Percentiles rank a stretch among this genome's conserved stretches.
phyloP scores from a whole-genome alignment of 23 red algal species.

The Pyropia haitanensis region DNA sequence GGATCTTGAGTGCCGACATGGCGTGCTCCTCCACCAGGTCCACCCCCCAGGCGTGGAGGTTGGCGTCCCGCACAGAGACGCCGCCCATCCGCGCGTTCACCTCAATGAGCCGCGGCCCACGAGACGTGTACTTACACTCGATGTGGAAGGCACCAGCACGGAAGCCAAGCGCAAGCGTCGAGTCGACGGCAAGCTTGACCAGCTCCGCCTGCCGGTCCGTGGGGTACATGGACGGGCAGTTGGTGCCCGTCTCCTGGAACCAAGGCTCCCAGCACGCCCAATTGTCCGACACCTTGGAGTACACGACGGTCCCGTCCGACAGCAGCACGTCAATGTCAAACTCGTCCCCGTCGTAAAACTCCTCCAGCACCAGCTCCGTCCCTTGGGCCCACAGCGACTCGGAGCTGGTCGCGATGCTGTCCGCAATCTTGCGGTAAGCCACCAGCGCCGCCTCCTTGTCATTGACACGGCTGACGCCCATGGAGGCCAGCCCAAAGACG shows the following conservation, averaged over 20 bases:
- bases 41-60: conserved; percentile 83
- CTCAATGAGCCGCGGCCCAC: conserved; percentile 91
- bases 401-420: conserved; percentile 30
- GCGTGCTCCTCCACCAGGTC: conserved; percentile 95
- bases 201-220: conserved; percentile 59
- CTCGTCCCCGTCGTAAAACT: conserved; percentile 94
- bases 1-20: conserved; percentile 73
- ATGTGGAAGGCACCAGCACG: conserved; percentile 76
- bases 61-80: conserved; percentile 72
- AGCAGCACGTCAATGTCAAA: conserved; percentile 94
- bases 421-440: conserved; percentile 26
- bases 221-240: conserved; percentile 84
- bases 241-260: conserved; percentile 94
- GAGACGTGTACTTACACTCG: conserved; percentile 83
- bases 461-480: conserved; percentile 68
- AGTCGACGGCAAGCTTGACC: conserved; percentile 35
- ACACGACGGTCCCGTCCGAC: conserved; percentile 69
- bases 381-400: conserved; percentile 85
- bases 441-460: conserved; percentile 14
- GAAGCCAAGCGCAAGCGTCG: conserved; percentile 74
- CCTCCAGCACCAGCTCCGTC: conserved; percentile 82
- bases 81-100: conserved; percentile 99
- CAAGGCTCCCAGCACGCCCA: conserved; percentile 91
- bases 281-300: conserved; percentile 81
- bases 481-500: conserved; percentile 67